These are phyloP conservation scores for Didymella arachidicola DNA, from an alignment of 2,329 filamentous ascomycete genomes.

Conservation along the genomic window DNA sequence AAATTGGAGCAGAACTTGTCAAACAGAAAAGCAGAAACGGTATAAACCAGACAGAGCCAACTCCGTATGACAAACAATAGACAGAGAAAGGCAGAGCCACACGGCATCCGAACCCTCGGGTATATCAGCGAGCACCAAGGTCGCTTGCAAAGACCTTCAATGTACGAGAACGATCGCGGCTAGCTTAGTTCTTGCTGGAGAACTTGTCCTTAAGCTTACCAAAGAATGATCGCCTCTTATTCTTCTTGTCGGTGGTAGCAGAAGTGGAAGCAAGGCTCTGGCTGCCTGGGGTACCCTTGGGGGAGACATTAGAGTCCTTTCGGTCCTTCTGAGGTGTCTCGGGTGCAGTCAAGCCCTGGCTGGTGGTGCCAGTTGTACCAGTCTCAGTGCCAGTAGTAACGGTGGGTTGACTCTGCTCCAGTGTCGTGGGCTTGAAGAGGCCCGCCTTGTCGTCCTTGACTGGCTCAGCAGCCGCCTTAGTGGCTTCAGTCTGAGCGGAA, in stretches of 20 bases:
- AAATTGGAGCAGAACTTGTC: conserved; percentile 32
- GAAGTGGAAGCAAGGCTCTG: conserved; percentile 44
- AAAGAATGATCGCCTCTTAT: conserved; percentile 58
- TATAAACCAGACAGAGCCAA: conserved; percentile 48
- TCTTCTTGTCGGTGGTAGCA: conserved; percentile 52
- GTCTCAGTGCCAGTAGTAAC: conserved; percentile 54
- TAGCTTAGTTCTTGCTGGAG: conserved; percentile 38
- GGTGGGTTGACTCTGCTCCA: conserved; percentile 49
- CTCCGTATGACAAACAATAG: conserved; percentile 43
- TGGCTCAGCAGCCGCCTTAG: conserved; percentile 34
- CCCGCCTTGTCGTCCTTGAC: conserved; percentile 54
- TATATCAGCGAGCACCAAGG: conserved; percentile 34
- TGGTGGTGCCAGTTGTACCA: conserved; percentile 34
- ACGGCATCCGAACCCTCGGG: conserved; percentile 27
- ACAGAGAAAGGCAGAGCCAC: conserved; percentile 30
- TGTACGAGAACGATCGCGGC: conserved; percentile 19
- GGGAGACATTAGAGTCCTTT: conserved; percentile 40
- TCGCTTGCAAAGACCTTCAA: conserved; percentile 24
- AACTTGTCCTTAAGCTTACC: conserved; percentile 60
- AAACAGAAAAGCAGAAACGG: conserved; percentile 39
- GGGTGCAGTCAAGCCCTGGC: conserved; percentile 39
- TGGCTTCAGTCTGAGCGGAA: conserved; percentile 34
- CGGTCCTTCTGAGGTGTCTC: conserved; percentile 34
- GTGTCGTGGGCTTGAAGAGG: conserved; percentile 51
- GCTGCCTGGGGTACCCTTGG: conserved; percentile 50